phyloP scores from a whole-genome alignment of 73 alveolate genomes.

The Paramecium pentaurelia region DNA sequence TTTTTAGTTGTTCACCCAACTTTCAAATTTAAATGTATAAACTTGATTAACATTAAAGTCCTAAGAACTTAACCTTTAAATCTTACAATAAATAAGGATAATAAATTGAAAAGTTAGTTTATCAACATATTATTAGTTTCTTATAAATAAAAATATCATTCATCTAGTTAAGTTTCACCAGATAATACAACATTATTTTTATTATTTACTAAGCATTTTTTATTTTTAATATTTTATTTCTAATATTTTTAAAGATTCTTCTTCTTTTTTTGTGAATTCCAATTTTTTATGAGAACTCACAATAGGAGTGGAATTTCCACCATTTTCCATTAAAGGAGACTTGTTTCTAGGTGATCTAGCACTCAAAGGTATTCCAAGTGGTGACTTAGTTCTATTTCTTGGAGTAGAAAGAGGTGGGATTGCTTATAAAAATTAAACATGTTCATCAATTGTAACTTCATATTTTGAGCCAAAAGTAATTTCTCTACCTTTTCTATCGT shows the following conservation, averaged over 20 bases:
- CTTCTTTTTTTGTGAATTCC: not conserved
- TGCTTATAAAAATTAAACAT: not conserved
- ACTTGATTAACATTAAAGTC: not conserved
- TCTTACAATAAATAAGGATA: not conserved
- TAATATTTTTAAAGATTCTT: not conserved
- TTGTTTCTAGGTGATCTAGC: not conserved
- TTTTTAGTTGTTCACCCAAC: not conserved
- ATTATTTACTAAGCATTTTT: not conserved
- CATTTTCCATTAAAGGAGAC: not conserved
- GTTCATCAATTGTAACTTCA: constrained; percentile 1
- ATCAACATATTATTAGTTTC: not conserved
- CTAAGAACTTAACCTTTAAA: not conserved
- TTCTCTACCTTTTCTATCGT: constrained; percentile 4
- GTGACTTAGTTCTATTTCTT: not conserved
- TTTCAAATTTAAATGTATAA: not conserved
- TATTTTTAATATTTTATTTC: not conserved
- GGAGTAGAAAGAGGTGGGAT: not conserved
- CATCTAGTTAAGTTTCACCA: not conserved
- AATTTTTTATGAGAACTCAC: not conserved
- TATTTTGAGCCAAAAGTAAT: not conserved
- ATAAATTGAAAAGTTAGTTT: not conserved
- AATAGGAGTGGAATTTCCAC: not conserved
- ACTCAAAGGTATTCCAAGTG: not conserved
- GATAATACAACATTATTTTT: not conserved
- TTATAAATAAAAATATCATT: not conserved